Base-by-base conservation (phyloP, 2,329 filamentous ascomycete genomes). In the Aspergillus glaucus region DNA sequence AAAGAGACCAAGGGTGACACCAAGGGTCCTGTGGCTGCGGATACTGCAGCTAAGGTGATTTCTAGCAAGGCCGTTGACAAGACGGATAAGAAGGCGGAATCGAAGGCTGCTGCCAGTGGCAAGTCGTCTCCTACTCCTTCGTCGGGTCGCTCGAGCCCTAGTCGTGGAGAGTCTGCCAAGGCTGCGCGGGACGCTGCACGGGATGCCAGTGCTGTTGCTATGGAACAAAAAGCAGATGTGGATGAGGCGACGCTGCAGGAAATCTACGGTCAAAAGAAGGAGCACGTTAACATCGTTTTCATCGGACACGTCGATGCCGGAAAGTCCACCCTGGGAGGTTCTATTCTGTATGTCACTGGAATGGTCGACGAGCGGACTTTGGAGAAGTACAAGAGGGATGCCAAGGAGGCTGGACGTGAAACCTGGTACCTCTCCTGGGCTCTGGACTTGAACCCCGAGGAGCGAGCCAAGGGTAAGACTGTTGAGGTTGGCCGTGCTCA, bases 391-490 rank as follows among this genome's bases (percentile, higher is more conserved):
- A 95, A 92, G 80, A 84, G 82, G 60, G 94, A 98, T 63, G 92
- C 93, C 45, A 97, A 95, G 77, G 93, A 97, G 9, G 80, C 93
- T 56, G 93, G 93, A 46, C 87, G 91, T 75, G 93, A 97, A 75
- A 95, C 92, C 3, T 98, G 93, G 93, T 98, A 97, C 70, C 80
- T 98, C 19, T 98, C 93, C 40, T 98, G 94, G 93, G 94, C 91
- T 53, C 81, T 98, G 61, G 93, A 98, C 79, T 71, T 97, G 69
- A 98, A 90, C 59, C 95, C 92, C 72, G 94, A 98, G 71, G 93
- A 98, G 69, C 83, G 94, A 64, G 78, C 88, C 46, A 95, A 97
- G 79, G 93, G 93, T 58, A 98, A 97, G 78, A 98, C 93, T 5
- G 91, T 98, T 55, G 93, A 98, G 72, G 92, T 97, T 57, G 93